A percentile compares a stretch with the other conserved stretches of the same genome.
phyloP scores from a whole-genome alignment of 306 rosid species.

The Trifolium repens region DNA sequence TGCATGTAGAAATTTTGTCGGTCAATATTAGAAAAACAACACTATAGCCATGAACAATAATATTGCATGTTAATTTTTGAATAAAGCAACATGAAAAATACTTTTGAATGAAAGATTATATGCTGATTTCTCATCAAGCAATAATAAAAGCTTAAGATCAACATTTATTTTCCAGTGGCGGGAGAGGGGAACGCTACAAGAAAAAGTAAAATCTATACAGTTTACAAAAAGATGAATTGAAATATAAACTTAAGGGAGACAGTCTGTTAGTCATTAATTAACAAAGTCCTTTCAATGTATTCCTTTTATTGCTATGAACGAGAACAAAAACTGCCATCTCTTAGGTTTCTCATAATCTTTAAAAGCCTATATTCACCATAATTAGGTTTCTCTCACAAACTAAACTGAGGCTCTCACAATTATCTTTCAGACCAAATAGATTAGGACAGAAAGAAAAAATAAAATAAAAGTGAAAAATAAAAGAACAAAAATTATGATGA shows the following conservation, averaged over 20 bases:
- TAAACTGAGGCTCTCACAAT: neutral
- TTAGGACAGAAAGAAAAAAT: neutral
- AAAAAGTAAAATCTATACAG: neutral
- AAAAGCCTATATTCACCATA: neutral
- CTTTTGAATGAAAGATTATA: neutral
- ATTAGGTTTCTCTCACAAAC: neutral
- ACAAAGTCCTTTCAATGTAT: neutral
- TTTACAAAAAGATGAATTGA: neutral
- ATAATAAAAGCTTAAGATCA: neutral
- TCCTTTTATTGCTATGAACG: neutral
- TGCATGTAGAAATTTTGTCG: constrained; percentile 38
- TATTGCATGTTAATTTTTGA: neutral
- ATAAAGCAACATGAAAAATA: neutral
- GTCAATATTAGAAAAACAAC: neutral
- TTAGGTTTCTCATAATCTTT: neutral
- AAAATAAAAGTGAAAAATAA: neutral
- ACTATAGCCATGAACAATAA: neutral
- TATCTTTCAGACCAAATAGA: neutral
- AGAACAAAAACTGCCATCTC: neutral
- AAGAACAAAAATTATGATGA: neutral
- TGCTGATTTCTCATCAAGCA: neutral
- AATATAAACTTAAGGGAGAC: neutral
- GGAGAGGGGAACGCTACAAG: neutral
- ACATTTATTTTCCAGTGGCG: neutral
- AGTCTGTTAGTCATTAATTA: neutral